Conservation (phyloP, 768 basidiomycete species). For the Termitomyces sp. region DNA sequence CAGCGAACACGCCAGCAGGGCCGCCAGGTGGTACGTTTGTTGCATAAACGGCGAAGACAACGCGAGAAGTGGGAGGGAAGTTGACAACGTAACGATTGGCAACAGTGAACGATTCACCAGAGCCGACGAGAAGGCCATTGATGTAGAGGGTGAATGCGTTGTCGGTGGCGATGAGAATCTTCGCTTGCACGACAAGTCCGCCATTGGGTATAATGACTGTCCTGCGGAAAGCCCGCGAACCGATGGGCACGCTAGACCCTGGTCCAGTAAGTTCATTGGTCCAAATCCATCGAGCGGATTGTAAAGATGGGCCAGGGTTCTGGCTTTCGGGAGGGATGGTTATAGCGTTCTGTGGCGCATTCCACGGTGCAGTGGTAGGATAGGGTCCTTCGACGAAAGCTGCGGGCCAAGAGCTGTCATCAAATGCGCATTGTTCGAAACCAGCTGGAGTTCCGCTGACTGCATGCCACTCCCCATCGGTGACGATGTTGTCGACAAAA, state of each 20-base stretch:
- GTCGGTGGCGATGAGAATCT: constrained; percentile 26
- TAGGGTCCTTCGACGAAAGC: constrained; percentile 24
- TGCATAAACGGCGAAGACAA: constrained; percentile 22
- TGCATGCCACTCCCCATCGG: constrained; percentile 30
- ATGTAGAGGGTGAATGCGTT: constrained; percentile 28
- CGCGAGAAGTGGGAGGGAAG: constrained; percentile 15
- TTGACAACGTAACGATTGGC: constrained; percentile 21
- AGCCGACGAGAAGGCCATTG: constrained; percentile 27
- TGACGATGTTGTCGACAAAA: constrained; percentile 27
- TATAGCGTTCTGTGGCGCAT: constrained; percentile 10
- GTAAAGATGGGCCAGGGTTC: constrained; percentile 23
- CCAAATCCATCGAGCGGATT: constrained; percentile 31
- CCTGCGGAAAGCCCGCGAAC: constrained; percentile 30
- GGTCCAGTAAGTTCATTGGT: constrained; percentile 25
- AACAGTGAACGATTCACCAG: constrained; percentile 15
- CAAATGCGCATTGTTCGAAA: constrained; percentile 28
- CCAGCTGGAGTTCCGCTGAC: constrained; percentile 23
- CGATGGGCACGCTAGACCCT: constrained; percentile 20
- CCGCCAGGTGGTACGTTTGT: constrained; percentile 7
- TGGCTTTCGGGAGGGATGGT: constrained; percentile 17
- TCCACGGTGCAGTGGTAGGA: constrained; percentile 16
- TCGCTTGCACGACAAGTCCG: constrained; percentile 21
- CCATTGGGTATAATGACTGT: constrained; percentile 23
- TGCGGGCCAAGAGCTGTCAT: constrained; percentile 29
- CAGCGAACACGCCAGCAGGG: constrained; percentile 22